Conservation (phyloP, 2,329 filamentous ascomycete genomes). For the Exophiala oligosperma region DNA sequence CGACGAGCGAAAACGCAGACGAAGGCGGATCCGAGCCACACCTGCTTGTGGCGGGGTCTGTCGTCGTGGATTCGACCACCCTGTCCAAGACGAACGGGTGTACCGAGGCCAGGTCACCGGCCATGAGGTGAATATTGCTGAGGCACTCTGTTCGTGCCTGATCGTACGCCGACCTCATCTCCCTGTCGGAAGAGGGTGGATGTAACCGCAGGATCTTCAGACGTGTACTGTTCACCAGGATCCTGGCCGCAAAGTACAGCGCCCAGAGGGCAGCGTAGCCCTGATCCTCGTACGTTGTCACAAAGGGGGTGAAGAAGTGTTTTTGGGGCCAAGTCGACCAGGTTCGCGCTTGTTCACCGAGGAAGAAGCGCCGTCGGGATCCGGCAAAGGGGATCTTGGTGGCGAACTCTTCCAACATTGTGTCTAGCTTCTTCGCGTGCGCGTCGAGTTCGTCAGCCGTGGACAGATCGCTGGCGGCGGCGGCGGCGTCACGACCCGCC, state of each 20-base stretch:
- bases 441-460: background rate
- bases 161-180: background rate
- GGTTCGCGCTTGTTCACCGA: slow-evolving; percentile 2
- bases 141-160: background rate
- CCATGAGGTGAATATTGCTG: slow-evolving; percentile 2
- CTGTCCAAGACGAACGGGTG: slow-evolving; percentile 12
- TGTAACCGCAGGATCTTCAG: slow-evolving; percentile 21
- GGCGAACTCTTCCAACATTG: slow-evolving; percentile 7
- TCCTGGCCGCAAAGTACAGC: slow-evolving; percentile 28
- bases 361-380: slow-evolving; percentile 10
- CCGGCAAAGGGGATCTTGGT: background rate
- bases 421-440: slow-evolving; percentile 8
- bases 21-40: slow-evolving; percentile 23
- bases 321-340: slow-evolving; percentile 9
- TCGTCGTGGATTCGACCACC: background rate
- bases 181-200: background rate
- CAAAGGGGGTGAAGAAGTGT: slow-evolving; percentile 26
- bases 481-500: background rate
- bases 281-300: slow-evolving; percentile 28
- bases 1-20: slow-evolving; percentile 38
- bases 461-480: background rate
- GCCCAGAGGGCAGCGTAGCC: slow-evolving; percentile 28
- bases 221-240: slow-evolving; percentile 30
- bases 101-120: slow-evolving; percentile 6
- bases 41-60: background rate